These are phyloP conservation scores for Phytophthora sp. DNA, from an alignment of 352 stramenopile genomes.

Conservation along the genomic window DNA sequence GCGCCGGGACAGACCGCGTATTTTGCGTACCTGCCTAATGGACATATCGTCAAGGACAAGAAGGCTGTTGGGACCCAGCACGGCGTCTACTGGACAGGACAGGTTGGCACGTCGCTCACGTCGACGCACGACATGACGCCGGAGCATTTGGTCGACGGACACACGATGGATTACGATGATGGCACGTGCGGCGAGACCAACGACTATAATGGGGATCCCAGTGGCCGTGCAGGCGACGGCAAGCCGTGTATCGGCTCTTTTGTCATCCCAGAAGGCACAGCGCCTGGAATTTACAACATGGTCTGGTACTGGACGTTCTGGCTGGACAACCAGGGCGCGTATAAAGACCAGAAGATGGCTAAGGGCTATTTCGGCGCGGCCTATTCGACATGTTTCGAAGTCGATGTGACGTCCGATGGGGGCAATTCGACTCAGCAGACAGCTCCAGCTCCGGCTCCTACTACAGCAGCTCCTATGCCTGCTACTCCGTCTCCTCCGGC, in stretches of 20 bases:
- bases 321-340: constrained; percentile 51
- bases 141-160: constrained; percentile 55
- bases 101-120: constrained; percentile 41
- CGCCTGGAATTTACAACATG: constrained; percentile 60
- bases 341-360: constrained; percentile 54
- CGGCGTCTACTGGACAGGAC: constrained; percentile 69
- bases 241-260: constrained; percentile 68
- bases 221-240: constrained; percentile 56
- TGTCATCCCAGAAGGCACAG: constrained; percentile 49
- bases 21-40: constrained; percentile 65
- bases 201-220: constrained; percentile 49
- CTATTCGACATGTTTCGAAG: constrained; percentile 70
- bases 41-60: constrained; percentile 75
- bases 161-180: constrained; percentile 60
- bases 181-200: constrained; percentile 63
- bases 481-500: neutral
- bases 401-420: constrained; percentile 42
- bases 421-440: neutral
- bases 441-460: constrained; percentile 2
- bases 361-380: constrained; percentile 73
- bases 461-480: neutral
- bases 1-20: constrained; percentile 48
- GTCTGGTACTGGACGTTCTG: constrained; percentile 82
- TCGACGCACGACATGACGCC: constrained; percentile 57
- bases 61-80: constrained; percentile 62